These are phyloP conservation scores for Arabidopsis arenosa DNA, from an alignment of 345 rosid species.

Conservation along the genomic window DNA sequence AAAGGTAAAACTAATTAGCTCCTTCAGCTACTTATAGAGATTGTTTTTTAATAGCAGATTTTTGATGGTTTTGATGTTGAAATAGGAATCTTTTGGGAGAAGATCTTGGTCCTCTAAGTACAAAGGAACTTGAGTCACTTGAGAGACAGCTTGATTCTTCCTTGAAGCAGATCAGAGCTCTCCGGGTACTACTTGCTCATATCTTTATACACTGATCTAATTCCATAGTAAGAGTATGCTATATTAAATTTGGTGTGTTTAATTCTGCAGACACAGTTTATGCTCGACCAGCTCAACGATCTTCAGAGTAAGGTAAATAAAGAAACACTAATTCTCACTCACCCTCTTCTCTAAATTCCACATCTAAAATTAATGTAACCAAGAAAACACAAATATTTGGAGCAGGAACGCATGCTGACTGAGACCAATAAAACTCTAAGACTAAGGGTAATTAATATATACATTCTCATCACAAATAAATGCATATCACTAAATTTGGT, in stretches of 20 bases:
- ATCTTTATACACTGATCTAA: not conserved
- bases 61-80: not conserved
- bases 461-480: not conserved
- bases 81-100: conserved; percentile 88
- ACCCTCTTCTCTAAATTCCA: not conserved
- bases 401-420: conserved; percentile 75
- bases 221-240: too few species aligned
- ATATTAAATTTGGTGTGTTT: not conserved
- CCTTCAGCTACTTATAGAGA: not conserved
- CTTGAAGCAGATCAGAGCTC: conserved; percentile 86
- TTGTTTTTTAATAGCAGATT: not conserved
- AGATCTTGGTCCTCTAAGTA: conserved; percentile 84
- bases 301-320: conserved; percentile 74
- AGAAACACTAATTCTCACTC: not conserved
- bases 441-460: conserved; percentile 63
- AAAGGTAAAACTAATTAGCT: conserved; percentile 52
- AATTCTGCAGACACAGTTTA: conserved; percentile 70
- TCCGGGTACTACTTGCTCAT: conserved; percentile 57
- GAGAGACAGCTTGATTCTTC: conserved; percentile 97
- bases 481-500: not conserved
- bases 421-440: conserved; percentile 82
- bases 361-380: not conserved
- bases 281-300: conserved; percentile 95
- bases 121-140: conserved; percentile 89
- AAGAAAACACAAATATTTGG: not conserved